Evolutionary conservation across 768 basidiomycete genomes (phyloP).

Genomic region (Guyanaporus albipodus): DNA sequence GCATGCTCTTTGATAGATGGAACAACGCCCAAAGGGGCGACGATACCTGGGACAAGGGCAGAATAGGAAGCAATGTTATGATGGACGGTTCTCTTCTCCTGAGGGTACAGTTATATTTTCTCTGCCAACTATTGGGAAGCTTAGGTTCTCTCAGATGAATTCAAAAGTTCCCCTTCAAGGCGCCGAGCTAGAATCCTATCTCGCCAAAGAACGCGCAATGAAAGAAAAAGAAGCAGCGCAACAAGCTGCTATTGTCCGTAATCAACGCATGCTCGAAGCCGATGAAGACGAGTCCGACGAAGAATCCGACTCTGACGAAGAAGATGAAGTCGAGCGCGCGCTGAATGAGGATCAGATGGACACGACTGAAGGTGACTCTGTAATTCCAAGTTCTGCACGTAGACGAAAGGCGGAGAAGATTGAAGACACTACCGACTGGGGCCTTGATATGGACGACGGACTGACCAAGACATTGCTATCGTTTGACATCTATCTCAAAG

Average conservation of each 20-base stretch:
- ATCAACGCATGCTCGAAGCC: slow-evolving; percentile 87
- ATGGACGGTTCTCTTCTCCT: slow-evolving; percentile 69
- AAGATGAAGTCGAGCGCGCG: slow-evolving; percentile 52
- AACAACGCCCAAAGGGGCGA: slow-evolving; percentile 74
- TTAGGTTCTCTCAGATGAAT: slow-evolving; percentile 55
- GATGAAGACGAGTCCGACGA: slow-evolving; percentile 83
- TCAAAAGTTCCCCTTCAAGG: slow-evolving; percentile 89
- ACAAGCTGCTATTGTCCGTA: slow-evolving; percentile 77
- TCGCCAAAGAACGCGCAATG: slow-evolving; percentile 67
- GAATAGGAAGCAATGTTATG: slow-evolving; percentile 81
- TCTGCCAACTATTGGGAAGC: background rate
- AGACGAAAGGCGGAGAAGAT: slow-evolving; percentile 46
- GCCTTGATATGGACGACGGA: slow-evolving; percentile 71
- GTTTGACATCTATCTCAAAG: slow-evolving; percentile 96
- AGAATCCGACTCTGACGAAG: slow-evolving; percentile 64
- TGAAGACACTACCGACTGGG: slow-evolving; percentile 61
- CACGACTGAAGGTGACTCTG: slow-evolving; percentile 31
- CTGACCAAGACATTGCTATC: slow-evolving; percentile 71
- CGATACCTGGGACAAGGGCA: slow-evolving; percentile 86
- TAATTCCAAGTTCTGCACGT: slow-evolving; percentile 20
- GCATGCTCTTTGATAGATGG: slow-evolving; percentile 83
- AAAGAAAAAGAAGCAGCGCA: slow-evolving; percentile 86
- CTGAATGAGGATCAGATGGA: slow-evolving; percentile 52
- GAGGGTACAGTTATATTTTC: slow-evolving; percentile 42
- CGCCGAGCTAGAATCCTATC: slow-evolving; percentile 76